Percentiles rank a stretch among this genome's conserved stretches.
Evolutionary conservation across 805 yeast genomes (phyloP).

Genomic region (Candida lessepsii): DNA sequence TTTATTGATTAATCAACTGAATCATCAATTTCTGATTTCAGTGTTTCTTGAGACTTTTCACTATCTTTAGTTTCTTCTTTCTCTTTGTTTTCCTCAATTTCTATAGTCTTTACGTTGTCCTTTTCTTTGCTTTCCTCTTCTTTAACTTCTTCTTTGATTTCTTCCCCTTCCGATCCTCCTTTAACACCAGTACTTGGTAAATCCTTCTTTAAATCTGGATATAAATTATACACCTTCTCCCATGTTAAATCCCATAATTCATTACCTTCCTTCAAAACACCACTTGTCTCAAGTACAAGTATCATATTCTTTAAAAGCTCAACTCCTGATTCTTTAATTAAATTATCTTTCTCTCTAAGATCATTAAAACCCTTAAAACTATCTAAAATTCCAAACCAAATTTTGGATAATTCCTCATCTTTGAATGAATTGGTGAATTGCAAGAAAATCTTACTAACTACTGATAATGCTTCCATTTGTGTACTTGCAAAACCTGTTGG

Average conservation of each 20-base stretch:
- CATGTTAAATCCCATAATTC: conserved; percentile 35
- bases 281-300: conserved; percentile 33
- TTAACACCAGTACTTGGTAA: conserved; percentile 13
- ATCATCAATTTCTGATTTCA: not conserved
- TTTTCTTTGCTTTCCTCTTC: not conserved
- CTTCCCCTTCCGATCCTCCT: conserved; percentile 1
- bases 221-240: conserved; percentile 27
- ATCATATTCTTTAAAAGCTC: conserved; percentile 44
- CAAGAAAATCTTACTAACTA: conserved; percentile 58
- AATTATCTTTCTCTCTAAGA: conserved; percentile 20
- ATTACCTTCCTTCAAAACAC: conserved; percentile 21
- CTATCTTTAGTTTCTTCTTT: conserved; percentile 4
- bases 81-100: not conserved
- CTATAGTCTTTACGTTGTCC: conserved; percentile 2
- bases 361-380: conserved; percentile 28
- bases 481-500: conserved; percentile 61
- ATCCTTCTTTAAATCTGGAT: conserved; percentile 28
- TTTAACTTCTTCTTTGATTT: not conserved
- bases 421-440: conserved; percentile 29
- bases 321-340: conserved; percentile 30
- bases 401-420: conserved; percentile 20
- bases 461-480: conserved; percentile 62
- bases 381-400: conserved; percentile 39
- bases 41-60: not conserved
- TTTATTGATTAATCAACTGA: not conserved